Evolutionary conservation across 176 grass and related monocot genomes (phyloP).

Genomic region (Lolium perenne): DNA sequence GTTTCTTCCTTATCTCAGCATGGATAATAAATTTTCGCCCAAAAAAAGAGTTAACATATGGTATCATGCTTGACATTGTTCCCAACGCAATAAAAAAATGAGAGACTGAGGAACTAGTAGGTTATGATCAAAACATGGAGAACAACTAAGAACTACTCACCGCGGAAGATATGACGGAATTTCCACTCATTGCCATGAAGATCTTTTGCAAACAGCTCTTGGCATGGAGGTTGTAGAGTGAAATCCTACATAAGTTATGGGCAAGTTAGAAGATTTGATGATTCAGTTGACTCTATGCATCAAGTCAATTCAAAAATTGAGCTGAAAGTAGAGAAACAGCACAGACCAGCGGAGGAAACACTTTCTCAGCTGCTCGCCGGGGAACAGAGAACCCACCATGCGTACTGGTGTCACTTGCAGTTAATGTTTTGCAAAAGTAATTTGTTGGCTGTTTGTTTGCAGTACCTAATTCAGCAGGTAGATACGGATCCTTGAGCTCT

Average conservation of each 20-base stretch:
- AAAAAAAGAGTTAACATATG: background rate
- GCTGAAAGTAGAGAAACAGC: conserved; percentile 14
- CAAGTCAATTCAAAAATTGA: conserved; percentile 12
- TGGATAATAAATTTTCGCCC: background rate
- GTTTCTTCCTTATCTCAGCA: background rate
- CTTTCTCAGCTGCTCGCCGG: conserved; percentile 97
- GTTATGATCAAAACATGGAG: background rate
- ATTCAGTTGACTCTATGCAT: background rate
- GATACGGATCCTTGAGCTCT: conserved; percentile 97
- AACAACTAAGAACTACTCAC: conserved; percentile 37
- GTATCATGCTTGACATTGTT: background rate
- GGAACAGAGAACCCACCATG: conserved; percentile 99
- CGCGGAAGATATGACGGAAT: conserved; percentile 95
- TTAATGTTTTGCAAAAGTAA: conserved; percentile 99
- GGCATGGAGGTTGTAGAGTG: conserved; percentile 87
- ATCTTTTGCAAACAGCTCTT: conserved; percentile 92
- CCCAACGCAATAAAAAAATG: background rate
- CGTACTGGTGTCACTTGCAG: conserved; percentile 96
- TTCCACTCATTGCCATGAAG: conserved; percentile 99
- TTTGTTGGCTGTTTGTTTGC: conserved; percentile 95
- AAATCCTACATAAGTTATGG: conserved; percentile 75
- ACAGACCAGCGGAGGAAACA: conserved; percentile 95
- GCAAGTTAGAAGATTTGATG: conserved; percentile 28
- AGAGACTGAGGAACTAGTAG: background rate
- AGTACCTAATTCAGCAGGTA: conserved; percentile 82